Base-by-base conservation (phyloP, 202 grass and related monocot genomes). In the Bolboschoenoplectus hybrid region DNA sequence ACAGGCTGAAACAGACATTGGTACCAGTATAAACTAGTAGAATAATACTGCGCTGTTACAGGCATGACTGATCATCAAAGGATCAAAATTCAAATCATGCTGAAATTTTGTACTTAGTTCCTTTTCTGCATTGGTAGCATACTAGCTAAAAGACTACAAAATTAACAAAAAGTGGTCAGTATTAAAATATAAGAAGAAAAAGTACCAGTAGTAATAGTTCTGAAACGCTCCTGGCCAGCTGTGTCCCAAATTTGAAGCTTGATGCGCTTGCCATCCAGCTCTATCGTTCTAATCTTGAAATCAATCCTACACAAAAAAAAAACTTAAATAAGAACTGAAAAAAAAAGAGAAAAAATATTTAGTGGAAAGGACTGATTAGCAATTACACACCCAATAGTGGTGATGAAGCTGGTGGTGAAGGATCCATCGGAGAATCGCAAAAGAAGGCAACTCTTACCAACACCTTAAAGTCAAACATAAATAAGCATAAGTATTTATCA, bases 401-500 rank as follows among this genome's bases (percentile, higher is more conserved):
- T 92, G 85, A 92, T 95, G 78, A 95, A 95, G 81, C 93, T 95
- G 81, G 93, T 95, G 13, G 93, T 95, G 85, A 95, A 95, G 80
- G 93, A 95, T 16, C 91, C 93, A 88, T 95, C 93, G 14, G 93
- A 92, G 80, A 95, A 95, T 45, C 93, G 85, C 67, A 92, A 87
- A 2, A 95, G 91, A 80, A 95, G 91, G 55, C 90, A 95, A 92
- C 93, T 95, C 85, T 93, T 93, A 55, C 92, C 92, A 17, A 93
- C 92, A 91, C 92, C 93, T 94, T 84, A 45, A 87, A 68, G 45
- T 84, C 43, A 84, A 84, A 84, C 36, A 69, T 20, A 82, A 66
- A 65, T 50, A 80, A 7, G 53, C 75, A 39, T 60, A n/a, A 60
- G 7, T 41, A 60, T 80, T 39, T 53, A 19, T 41, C 19, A 14